A percentile compares a stretch with the other conserved stretches of the same genome.
These are phyloP conservation scores for Sclerotinia spermophila DNA, from an alignment of 2,329 filamentous ascomycete genomes.

Conservation along the genomic window DNA sequence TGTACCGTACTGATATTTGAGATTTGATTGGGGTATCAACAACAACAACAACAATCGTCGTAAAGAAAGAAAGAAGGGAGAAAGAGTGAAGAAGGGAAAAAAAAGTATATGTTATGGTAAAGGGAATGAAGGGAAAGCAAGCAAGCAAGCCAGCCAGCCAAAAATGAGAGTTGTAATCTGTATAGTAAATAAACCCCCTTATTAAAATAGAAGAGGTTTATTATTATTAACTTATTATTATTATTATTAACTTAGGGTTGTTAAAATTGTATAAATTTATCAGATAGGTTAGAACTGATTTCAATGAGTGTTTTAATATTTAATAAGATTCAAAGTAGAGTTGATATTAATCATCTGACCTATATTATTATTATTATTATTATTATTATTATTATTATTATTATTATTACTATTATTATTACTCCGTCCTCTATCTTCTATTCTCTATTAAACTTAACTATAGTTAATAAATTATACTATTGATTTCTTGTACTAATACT, in stretches of 20 bases:
- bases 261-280: too few species aligned
- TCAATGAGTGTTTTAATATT: not conserved
- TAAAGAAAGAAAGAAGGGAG: not conserved
- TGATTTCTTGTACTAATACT: not conserved
- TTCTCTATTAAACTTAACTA: too few species aligned
- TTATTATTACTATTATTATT: too few species aligned
- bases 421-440: not conserved
- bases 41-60: not conserved
- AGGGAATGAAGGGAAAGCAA: not conserved
- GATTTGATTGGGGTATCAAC: not conserved
- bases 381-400: not conserved
- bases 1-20: not conserved
- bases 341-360: not conserved
- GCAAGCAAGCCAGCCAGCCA: not conserved
- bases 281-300: not conserved
- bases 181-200: not conserved
- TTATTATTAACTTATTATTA: too few species aligned
- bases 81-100: not conserved
- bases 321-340: not conserved
- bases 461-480: too few species aligned
- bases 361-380: not conserved
- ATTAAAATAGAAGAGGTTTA: not conserved
- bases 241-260: too few species aligned
- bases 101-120: too few species aligned
- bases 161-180: not conserved